phyloP scores from a whole-genome alignment of 1,139 yeast species.

The Taphrina wiesneri region DNA sequence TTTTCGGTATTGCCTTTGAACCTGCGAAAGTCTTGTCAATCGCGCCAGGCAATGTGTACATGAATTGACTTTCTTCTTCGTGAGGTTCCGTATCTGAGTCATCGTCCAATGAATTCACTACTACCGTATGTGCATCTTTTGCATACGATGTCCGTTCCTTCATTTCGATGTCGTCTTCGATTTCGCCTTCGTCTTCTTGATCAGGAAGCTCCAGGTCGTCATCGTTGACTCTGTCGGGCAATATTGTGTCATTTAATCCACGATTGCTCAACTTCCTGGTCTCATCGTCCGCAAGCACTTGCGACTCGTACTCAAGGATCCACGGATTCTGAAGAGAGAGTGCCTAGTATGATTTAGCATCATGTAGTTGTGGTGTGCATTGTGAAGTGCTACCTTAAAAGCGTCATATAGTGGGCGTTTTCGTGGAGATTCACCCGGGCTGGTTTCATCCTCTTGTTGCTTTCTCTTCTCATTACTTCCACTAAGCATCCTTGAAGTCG shows the following conservation, averaged over 20 bases:
- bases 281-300: neutral
- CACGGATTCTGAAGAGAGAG: neutral
- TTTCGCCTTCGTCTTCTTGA: neutral
- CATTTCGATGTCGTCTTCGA: slow-evolving; percentile 12
- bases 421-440: slow-evolving; percentile 3
- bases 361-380: neutral
- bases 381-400: slow-evolving; percentile 18
- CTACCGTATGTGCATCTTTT: slow-evolving; percentile 35
- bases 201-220: neutral
- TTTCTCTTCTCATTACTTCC: slow-evolving; percentile 3
- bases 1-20: neutral
- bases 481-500: neutral
- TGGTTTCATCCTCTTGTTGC: neutral
- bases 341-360: neutral
- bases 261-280: neutral
- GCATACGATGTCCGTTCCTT: slow-evolving; percentile 11
- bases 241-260: neutral
- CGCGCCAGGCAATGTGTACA: slow-evolving; percentile 18
- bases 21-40: slow-evolving; percentile 25
- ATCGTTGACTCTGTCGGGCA: neutral
- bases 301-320: neutral
- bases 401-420: slow-evolving; percentile 21
- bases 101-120: slow-evolving; percentile 31
- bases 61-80: slow-evolving; percentile 12
- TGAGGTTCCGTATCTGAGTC: slow-evolving; percentile 13